Base-by-base conservation (phyloP, 2,329 filamentous ascomycete genomes). In the Aureobasidium sp. region DNA sequence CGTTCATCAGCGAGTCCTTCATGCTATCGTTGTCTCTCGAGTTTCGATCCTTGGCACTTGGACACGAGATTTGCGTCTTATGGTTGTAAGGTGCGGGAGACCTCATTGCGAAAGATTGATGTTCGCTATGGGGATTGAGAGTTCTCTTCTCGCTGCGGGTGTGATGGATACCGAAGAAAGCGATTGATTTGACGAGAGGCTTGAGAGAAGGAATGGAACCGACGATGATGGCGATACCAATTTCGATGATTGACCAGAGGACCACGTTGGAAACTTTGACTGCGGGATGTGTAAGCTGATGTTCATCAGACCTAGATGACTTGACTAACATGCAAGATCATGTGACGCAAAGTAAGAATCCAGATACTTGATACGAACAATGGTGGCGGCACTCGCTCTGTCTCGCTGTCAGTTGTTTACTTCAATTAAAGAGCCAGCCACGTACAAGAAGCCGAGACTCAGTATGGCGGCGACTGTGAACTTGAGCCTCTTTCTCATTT, bases 331-430 rank as follows among this genome's bases (percentile, higher is more conserved):
- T 24, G 47, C 17, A 19, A 52, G 19, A 15, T 56, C 49, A 1
- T 54, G 29, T 2, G 40, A 49, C 14, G 58, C 50, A 42, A 31
- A 44, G 29, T 61, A 63, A 7, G 50, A 45, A 6, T 48, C n/a
- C 19, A 63, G 7, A 17, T 54, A 60, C 22, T 44, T 53, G 5
- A 58, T 54, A 9, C 57, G 62, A 1, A 58, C 57, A 31, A 63
- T 63, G 3, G 50, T 63, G 2, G 57, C 62, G 0, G 57, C 56
- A n/a, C 54, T 60, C 7, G 62, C 62, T 33, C 60, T 62, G 15
- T n/a, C 22, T 35, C n/a, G 9, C 17, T 14, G 39, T 40, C 29
- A 42, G 22, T 33, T 7, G 1, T n/a, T 7, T 0, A 19, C 11
- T 1, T 37, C 1, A 12, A 24, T 1, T 22, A 19, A 12, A 12